These are phyloP conservation scores for Graphilbum ipis-grandicollis DNA, from an alignment of 2,329 filamentous ascomycete species.

Conservation along the genomic window DNA sequence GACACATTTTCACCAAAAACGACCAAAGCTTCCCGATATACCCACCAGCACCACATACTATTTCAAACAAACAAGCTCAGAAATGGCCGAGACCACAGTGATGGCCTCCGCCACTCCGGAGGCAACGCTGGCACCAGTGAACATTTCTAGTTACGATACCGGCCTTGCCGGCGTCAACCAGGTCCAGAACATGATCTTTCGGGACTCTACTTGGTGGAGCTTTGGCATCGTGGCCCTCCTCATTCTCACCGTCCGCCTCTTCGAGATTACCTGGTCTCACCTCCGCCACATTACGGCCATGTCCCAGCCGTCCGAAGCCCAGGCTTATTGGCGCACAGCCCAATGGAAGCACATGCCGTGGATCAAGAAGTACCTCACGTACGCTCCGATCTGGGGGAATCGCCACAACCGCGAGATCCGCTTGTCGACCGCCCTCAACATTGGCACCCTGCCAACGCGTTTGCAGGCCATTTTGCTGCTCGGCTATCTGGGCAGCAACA, in stretches of 20 bases:
- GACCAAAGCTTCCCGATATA: no score
- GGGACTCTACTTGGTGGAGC: conserved; percentile 41
- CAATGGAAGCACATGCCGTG: conserved; percentile 43
- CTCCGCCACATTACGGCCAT: conserved; percentile 43
- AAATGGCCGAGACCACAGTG: no score
- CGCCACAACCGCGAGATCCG: conserved; percentile 41
- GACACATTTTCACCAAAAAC: no score
- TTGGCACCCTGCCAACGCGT: conserved; percentile 47
- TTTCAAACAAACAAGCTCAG: no score
- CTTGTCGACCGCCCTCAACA: conserved; percentile 24
- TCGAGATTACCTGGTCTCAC: conserved; percentile 36
- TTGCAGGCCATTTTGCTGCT: conserved; percentile 41
- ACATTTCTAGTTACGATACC: conserved; percentile 35
- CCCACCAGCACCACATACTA: no score
- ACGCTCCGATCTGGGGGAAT: conserved; percentile 46
- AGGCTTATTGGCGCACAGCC: conserved; percentile 40
- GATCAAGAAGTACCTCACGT: conserved; percentile 43
- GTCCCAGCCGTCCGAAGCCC: conserved; percentile 30
- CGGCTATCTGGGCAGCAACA: conserved; percentile 41
- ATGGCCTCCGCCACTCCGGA: no score
- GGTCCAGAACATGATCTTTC: conserved; percentile 36
- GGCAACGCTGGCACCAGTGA: conserved; percentile 7
- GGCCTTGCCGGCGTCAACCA: conserved; percentile 45
- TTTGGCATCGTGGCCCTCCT: conserved; percentile 36
- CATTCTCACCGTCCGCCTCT: conserved; percentile 34